Evolutionary conservation across 257 asterid genomes (phyloP).

Genomic region (Asclepias syriaca): DNA sequence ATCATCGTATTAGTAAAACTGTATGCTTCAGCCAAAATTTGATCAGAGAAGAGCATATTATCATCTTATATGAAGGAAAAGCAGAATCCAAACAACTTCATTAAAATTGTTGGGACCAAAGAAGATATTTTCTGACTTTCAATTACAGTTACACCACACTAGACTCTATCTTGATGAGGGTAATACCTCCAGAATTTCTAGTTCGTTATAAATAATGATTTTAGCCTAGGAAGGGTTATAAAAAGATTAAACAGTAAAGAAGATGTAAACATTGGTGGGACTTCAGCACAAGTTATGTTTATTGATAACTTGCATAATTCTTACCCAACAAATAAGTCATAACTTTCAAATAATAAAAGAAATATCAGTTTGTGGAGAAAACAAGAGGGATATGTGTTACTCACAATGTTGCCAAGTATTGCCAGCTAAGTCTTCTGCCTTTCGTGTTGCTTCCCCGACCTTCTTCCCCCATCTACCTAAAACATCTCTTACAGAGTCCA

Average conservation of each 20-base stretch:
- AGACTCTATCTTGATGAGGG: not conserved
- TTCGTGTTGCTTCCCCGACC: constrained; percentile 78
- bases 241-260: not conserved
- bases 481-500: constrained; percentile 68
- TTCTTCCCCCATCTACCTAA: constrained; percentile 76
- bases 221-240: not conserved
- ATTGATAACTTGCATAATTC: not conserved
- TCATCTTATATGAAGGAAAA: not conserved
- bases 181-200: not conserved
- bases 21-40: not conserved
- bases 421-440: constrained; percentile 81
- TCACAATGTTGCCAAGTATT: constrained; percentile 94
- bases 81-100: not conserved
- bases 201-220: not conserved
- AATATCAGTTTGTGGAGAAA: not conserved
- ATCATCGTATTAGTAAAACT: not conserved
- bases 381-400: constrained; percentile 14
- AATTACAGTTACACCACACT: not conserved
- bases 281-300: not conserved
- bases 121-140: not conserved
- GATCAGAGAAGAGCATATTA: not conserved
- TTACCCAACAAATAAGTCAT: not conserved
- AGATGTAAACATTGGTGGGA: not conserved
- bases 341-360: not conserved
- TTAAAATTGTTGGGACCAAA: not conserved